Conservation (phyloP, 768 basidiomycete species). For the Gymnopilus dilepis region DNA sequence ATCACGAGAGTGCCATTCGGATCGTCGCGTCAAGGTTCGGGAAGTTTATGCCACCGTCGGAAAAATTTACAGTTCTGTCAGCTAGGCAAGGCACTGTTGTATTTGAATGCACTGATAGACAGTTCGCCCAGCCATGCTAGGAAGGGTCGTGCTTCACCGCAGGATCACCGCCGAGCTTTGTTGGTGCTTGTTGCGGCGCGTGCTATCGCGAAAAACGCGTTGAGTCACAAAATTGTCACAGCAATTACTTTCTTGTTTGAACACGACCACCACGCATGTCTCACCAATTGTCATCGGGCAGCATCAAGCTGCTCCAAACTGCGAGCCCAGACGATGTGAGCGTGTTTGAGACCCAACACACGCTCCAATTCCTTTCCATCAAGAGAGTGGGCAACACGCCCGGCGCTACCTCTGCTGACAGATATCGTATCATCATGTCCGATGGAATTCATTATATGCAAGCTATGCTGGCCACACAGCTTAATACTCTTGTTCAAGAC, state of each 20-base stretch:
- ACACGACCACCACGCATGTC: conserved; percentile 39
- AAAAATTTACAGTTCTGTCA: conserved; percentile 33
- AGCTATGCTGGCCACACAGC: conserved; percentile 93
- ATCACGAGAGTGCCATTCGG: conserved; percentile 5
- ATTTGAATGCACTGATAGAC: conserved; percentile 4
- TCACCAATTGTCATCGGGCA: conserved; percentile 61
- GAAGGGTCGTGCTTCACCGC: not conserved
- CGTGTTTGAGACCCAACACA: conserved; percentile 50
- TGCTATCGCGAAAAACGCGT: conserved; percentile 23
- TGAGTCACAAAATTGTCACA: conserved; percentile 31
- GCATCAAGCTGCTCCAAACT: conserved; percentile 54
- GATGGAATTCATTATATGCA: conserved; percentile 89
- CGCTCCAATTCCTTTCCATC: conserved; percentile 82
- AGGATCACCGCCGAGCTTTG: conserved; percentile 13
- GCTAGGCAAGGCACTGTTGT: conserved; percentile 15
- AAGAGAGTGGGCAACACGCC: conserved; percentile 63
- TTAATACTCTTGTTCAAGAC: conserved; percentile 75
- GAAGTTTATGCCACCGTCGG: conserved; percentile 21
- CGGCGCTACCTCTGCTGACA: conserved; percentile 47
- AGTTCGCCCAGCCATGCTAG: not conserved
- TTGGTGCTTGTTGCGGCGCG: conserved; percentile 9
- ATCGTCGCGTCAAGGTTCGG: conserved; percentile 9
- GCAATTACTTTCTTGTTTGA: conserved; percentile 20
- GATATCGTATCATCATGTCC: conserved; percentile 85
- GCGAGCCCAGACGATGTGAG: conserved; percentile 48